Conservation (phyloP, 345 rosid genomes). For the Bruguiera parviflora region DNA sequence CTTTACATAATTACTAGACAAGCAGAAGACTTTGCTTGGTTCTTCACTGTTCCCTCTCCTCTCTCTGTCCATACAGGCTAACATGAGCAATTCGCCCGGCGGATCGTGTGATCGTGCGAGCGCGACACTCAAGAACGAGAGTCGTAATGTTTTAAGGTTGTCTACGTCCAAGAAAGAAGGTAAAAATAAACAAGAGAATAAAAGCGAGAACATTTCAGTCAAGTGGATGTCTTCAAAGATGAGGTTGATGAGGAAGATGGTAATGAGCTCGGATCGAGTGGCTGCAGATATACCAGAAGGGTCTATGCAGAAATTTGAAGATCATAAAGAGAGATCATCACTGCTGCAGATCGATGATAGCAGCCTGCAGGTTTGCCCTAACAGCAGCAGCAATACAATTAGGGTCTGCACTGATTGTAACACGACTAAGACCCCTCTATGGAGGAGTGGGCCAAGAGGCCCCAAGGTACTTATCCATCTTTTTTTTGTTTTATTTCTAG, state of each 20-base stretch:
- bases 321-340: conserved; percentile 12
- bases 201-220: conserved; percentile 27
- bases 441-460: conserved; percentile 70
- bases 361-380: conserved; percentile 1
- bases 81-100: conserved; percentile 21
- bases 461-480: conserved; percentile 42
- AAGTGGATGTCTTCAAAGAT: conserved; percentile 50
- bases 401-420: conserved; percentile 58
- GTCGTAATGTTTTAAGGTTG: conserved; percentile 22
- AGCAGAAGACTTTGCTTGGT: not conserved
- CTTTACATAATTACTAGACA: not conserved
- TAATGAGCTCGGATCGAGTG: conserved; percentile 21
- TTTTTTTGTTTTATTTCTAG: not conserved
- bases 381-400: conserved; percentile 10
- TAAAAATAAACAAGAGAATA: conserved; percentile 9
- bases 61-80: conserved; percentile 17
- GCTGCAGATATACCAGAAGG: not conserved
- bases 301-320: conserved; percentile 15
- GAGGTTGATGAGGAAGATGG: conserved; percentile 38
- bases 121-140: not conserved
- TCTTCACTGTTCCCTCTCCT: no score
- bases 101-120: conserved; percentile 26
- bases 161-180: conserved; percentile 36
- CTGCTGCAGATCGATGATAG: conserved; percentile 4
- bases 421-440: conserved; percentile 65